These are phyloP conservation scores for Taxillus chinensis DNA, from an alignment of 164 flowering plant genomes.

Conservation along the genomic window DNA sequence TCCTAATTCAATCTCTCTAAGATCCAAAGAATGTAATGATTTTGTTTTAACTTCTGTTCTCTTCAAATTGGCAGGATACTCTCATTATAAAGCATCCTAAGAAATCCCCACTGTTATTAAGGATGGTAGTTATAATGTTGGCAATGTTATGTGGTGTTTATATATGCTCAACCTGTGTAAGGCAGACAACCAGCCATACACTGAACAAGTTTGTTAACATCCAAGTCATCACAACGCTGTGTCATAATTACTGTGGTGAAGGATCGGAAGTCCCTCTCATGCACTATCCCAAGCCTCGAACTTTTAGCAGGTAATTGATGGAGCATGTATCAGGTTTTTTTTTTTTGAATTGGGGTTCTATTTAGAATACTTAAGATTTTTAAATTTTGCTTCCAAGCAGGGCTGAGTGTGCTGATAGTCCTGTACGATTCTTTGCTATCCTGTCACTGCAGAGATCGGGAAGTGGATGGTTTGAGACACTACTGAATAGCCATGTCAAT, in stretches of 20 bases:
- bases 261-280: slow-evolving; percentile 20
- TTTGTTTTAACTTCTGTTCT: no score
- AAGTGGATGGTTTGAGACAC: slow-evolving; percentile 92
- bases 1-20: no score
- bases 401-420: slow-evolving; percentile 61
- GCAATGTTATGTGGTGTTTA: slow-evolving; percentile 63
- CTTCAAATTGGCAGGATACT: slow-evolving; percentile 36
- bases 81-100: slow-evolving; percentile 57
- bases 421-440: slow-evolving; percentile 63
- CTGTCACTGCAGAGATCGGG: slow-evolving; percentile 86
- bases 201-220: slow-evolving; percentile 19
- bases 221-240: slow-evolving; percentile 26
- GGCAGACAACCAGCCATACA: slow-evolving; percentile 35
- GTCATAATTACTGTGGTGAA: no score
- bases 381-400: slow-evolving; percentile 18
- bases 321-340: background rate
- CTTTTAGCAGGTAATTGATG: slow-evolving; percentile 47
- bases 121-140: slow-evolving; percentile 48
- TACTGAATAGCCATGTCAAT: slow-evolving; percentile 74
- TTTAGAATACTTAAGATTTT: background rate
- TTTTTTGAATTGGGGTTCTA: background rate
- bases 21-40: no score
- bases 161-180: slow-evolving; percentile 64
- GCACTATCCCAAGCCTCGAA: slow-evolving; percentile 63
- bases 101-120: slow-evolving; percentile 50